These are phyloP conservation scores for Tremellales sp. DNA, from an alignment of 1,284 basidiomycete species.

Conservation along the genomic window DNA sequence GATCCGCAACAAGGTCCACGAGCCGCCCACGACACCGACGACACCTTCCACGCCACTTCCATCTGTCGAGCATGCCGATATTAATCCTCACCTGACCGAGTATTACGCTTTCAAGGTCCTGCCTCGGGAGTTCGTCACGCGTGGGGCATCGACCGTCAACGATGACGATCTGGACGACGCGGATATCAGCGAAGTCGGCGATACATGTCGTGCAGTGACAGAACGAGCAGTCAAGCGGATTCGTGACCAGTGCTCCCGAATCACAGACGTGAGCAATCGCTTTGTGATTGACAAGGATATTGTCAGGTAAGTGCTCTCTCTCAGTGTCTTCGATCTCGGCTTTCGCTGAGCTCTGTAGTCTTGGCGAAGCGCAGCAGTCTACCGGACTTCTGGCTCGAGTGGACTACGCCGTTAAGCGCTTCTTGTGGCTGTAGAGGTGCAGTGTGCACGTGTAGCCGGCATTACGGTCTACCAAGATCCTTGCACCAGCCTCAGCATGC, in stretches of 20 bases:
- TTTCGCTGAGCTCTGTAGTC: constrained; percentile 49
- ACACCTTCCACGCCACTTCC: constrained; percentile 10
- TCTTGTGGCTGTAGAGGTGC: constrained; percentile 77
- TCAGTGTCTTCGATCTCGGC: constrained; percentile 4
- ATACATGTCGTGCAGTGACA: constrained; percentile 69
- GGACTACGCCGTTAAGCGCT: constrained; percentile 82
- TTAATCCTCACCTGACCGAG: constrained; percentile 25
- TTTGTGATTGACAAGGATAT: constrained; percentile 69
- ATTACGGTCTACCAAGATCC: too few relatives aligned
- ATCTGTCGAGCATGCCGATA: constrained; percentile 13
- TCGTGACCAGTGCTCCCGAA: constrained; percentile 57
- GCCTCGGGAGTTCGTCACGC: constrained; percentile 40
- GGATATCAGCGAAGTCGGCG: background rate
- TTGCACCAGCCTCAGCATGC: too few relatives aligned
- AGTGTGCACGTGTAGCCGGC: too few relatives aligned
- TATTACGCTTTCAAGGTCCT: constrained; percentile 53
- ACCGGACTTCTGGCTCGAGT: constrained; percentile 81
- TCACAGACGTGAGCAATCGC: constrained; percentile 45
- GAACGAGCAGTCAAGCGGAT: constrained; percentile 69
- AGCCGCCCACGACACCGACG: constrained; percentile 1
- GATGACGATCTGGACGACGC: constrained; percentile 57
- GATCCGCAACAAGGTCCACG: constrained; percentile 57
- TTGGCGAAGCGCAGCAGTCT: constrained; percentile 72
- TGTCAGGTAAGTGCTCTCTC: constrained; percentile 60
- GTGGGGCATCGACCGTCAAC: constrained; percentile 21